Evolutionary conservation across 2,329 filamentous ascomycete genomes (phyloP), one percentile per base, ranked within the genome.

Genomic region (Colletotrichum magnum): DNA sequence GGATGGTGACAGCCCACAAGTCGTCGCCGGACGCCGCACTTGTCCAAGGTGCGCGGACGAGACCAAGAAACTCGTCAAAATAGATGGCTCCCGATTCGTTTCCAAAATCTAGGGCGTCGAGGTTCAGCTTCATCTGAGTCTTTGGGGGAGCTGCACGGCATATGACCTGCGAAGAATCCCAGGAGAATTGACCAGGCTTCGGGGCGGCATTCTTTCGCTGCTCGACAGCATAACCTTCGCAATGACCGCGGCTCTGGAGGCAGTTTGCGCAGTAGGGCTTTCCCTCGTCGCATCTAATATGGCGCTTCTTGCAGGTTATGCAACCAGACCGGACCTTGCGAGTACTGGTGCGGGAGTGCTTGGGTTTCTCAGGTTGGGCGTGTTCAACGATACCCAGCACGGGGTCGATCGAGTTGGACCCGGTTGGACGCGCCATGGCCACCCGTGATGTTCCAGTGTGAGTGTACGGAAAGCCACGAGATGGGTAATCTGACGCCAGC

Each of bases 1-100:
- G 78, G 16, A 80, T 28, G 0, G 72, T 77, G 4, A 76, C 72
- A 1, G 58, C 68, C 78, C 78, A 80, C 9, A 79, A 47, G 13
- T 74, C 73, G 18, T 69, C 58, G 6, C 69, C 72, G 0, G 76
- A 77, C 0, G 71, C 72, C 1, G 74, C 74, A 0, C 72, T 68
- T 15, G 75, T 75, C 78, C 78, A 80, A 0, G 75, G 75, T 2
- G 74, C 74, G 28, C 72, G 72, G 0, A 74, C 71, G 6, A 80
- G 51, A n/a, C 51, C 51, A 5, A 79, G 67, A 16, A 80, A 80
- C 62, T 80, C 77, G 0, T 75, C 26, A 39, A 79, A 80, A 47
- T 80, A 80, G 1, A 68, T 41, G 18, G 72, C 45, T 3, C 58
- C 62, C 2, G 45, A 41, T 5, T 51, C 64, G 53, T 75, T 54